Percentiles rank a stretch among this genome's conserved stretches.
phyloP scores from a whole-genome alignment of 495 filamentous ascomycete species.

The Podospora conica region DNA sequence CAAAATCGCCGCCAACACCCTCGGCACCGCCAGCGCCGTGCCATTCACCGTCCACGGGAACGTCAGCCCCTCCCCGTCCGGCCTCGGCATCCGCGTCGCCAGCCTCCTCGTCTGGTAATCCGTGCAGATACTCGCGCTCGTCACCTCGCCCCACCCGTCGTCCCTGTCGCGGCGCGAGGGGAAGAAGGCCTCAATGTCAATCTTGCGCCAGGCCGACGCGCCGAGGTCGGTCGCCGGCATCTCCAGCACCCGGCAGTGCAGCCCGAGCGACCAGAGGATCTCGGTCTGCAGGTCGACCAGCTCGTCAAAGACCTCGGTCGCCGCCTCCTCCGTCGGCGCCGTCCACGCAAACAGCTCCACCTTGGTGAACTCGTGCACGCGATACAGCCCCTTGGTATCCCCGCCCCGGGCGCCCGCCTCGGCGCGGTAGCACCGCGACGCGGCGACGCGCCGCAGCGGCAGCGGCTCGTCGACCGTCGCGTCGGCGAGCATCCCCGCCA shows the following conservation, averaged over 20 bases:
- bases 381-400: conserved; percentile 90
- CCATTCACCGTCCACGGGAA: conserved; percentile 90
- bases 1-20: conserved; percentile 83
- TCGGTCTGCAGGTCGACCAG: conserved; percentile 81
- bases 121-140: conserved; percentile 81
- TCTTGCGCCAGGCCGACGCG: conserved; percentile 76
- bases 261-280: conserved; percentile 64
- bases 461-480: conserved; percentile 42
- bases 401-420: conserved; percentile 86
- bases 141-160: conserved; percentile 90
- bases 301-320: conserved; percentile 64
- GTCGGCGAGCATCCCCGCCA: conserved; percentile 84
- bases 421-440: conserved; percentile 85
- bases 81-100: conserved; percentile 55
- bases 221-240: conserved; percentile 89
- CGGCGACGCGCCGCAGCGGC: conserved; percentile 73
- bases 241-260: conserved; percentile 85
- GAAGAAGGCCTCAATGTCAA: conserved; percentile 92
- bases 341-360: conserved; percentile 96
- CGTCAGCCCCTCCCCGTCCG: conserved; percentile 36
- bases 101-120: conserved; percentile 88
- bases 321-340: conserved; percentile 36
- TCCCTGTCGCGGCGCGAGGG: conserved; percentile 68
- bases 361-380: conserved; percentile 99
- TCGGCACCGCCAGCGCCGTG: conserved; percentile 84